A percentile compares a stretch with the other conserved stretches of the same genome.
These are phyloP conservation scores for Melanomma pulvis-pyrius DNA, from an alignment of 495 filamentous ascomycete genomes.

Conservation along the genomic window DNA sequence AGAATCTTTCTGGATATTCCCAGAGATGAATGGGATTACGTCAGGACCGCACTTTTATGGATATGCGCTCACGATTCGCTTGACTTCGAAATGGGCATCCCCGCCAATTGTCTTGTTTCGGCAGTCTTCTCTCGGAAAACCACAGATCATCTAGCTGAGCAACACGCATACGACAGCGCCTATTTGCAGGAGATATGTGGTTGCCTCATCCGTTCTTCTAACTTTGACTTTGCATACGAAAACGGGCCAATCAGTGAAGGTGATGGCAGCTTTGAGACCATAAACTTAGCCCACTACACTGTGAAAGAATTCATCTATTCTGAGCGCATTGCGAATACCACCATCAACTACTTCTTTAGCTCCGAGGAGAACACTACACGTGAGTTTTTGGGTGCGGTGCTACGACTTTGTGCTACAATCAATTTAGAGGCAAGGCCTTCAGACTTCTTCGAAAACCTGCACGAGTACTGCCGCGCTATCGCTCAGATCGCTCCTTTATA, in stretches of 20 bases:
- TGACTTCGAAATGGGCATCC: not conserved
- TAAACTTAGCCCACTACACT: conserved; percentile 3
- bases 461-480: too few species aligned
- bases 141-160: too few species aligned
- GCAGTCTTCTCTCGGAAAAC: too few species aligned
- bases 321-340: not conserved
- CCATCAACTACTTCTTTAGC: not conserved
- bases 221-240: not conserved
- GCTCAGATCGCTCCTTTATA: too few species aligned
- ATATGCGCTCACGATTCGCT: conserved; percentile 4
- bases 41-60: not conserved
- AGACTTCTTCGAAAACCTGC: not conserved
- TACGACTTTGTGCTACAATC: not conserved
- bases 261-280: not conserved
- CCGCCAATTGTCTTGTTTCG: not conserved
- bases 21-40: conserved; percentile 4
- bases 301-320: conserved; percentile 12
- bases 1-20: conserved; percentile 12
- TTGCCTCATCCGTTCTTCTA: too few species aligned
- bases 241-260: too few species aligned
- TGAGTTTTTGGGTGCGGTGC: not conserved
- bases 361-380: not conserved
- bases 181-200: too few species aligned
- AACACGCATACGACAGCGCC: too few species aligned
- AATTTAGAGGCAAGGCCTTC: not conserved